Conservation (phyloP, 345 rosid species). For the Dimocarpus longan region DNA sequence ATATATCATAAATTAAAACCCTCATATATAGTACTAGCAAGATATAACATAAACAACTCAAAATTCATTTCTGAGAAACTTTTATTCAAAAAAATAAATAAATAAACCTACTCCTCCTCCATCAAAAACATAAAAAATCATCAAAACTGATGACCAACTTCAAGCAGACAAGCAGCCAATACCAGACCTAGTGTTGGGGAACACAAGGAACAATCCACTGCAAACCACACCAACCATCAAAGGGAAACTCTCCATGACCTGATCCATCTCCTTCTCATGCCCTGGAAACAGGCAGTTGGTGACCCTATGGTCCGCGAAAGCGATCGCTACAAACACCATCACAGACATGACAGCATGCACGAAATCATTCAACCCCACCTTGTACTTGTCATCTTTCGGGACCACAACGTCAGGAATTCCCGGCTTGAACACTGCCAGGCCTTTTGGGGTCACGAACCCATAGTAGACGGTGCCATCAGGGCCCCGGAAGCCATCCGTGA, state of each 20-base stretch:
- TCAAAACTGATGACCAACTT: neutral
- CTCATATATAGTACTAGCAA: too few relatives aligned
- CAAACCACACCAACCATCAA: conserved; percentile 74
- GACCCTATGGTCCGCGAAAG: conserved; percentile 68
- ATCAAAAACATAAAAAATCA: neutral
- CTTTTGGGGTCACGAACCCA: conserved; percentile 67
- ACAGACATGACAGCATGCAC: conserved; percentile 77
- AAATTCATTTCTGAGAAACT: neutral
- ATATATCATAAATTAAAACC: too few relatives aligned
- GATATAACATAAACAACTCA: neutral
- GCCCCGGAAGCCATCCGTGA: conserved; percentile 68
- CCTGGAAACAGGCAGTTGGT: conserved; percentile 63
- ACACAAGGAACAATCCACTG: conserved; percentile 70
- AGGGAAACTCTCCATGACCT: conserved; percentile 87
- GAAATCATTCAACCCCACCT: conserved; percentile 56
- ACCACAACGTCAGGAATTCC: conserved; percentile 42
- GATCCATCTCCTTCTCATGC: conserved; percentile 70
- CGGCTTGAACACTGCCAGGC: conserved; percentile 70
- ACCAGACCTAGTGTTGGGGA: conserved; percentile 65
- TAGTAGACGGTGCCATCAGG: conserved; percentile 68
- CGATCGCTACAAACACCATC: conserved; percentile 72
- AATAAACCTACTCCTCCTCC: too few relatives aligned
- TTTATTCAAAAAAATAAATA: too few relatives aligned
- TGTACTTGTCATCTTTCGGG: conserved; percentile 60
- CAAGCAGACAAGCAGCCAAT: conserved; percentile 67